Evolutionary conservation across 2,329 filamentous ascomycete species (phyloP).

Genomic region (Atkinsonella hypoxylon): DNA sequence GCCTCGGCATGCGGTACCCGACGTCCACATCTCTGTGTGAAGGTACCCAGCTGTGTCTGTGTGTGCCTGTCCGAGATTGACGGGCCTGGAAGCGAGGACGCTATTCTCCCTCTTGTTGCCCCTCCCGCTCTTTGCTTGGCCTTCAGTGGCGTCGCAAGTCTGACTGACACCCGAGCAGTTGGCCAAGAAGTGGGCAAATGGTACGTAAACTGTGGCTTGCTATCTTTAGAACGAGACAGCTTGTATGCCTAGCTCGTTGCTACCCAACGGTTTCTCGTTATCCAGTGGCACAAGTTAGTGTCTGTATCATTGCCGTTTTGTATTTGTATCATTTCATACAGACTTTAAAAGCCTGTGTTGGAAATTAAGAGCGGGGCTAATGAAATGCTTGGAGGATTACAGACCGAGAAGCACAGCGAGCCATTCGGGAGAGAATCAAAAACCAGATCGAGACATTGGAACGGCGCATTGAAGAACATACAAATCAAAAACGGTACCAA

Average conservation of each 20-base stretch:
- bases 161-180: constrained; percentile 66
- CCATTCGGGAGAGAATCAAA: constrained; percentile 72
- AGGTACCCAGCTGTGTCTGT: neutral
- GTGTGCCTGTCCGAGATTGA: neutral
- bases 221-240: neutral
- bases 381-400: constrained; percentile 13
- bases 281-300: neutral
- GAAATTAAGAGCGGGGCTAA: neutral
- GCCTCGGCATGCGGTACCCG: neutral
- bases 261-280: neutral
- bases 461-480: constrained; percentile 60
- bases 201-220: constrained; percentile 22
- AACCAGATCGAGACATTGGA: constrained; percentile 68
- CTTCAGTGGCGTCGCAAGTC: constrained; percentile 48
- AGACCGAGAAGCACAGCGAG: constrained; percentile 77
- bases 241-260: neutral
- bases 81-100: neutral
- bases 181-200: constrained; percentile 51
- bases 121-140: neutral
- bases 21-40: neutral
- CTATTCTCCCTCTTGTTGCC: neutral
- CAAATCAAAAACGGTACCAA: constrained; percentile 69
- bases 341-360: no score
- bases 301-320: neutral
- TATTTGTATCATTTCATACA: no score